Base-by-base conservation (phyloP, 2,329 filamentous ascomycete species). In the Aureobasidium subglaciale region DNA sequence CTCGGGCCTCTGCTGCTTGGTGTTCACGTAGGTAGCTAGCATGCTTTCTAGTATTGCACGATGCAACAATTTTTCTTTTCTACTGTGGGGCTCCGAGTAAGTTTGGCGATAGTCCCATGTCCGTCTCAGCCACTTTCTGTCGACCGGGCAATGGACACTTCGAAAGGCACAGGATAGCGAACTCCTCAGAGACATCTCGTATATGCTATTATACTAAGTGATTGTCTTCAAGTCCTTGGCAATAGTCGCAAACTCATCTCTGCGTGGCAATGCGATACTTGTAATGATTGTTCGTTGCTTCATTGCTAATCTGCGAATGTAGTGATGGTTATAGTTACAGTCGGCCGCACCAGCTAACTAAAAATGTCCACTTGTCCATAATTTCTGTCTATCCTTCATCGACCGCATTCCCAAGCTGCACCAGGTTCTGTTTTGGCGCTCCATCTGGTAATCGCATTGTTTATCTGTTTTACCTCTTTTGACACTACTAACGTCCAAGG, bases 241-340 rank as follows among this genome's bases (percentile, higher is more conserved):
- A n/a, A n/a, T n/a, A n/a, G n/a, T n/a, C n/a, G n/a, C n/a, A n/a
- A n/a, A n/a, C n/a, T n/a, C n/a, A n/a, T n/a, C n/a, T n/a, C n/a
- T n/a, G n/a, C n/a, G n/a, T n/a, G n/a, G n/a, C n/a, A n/a, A n/a
- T n/a, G n/a, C n/a, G n/a, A 10, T 38, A 38, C 35, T 15, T 27
- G 24, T 24, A 25, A 25, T 24, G 20, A 18, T 25, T 20, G 27
- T 29, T 50, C 46, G 34, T 50, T 37, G 46, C 46, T 38, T 50
- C 46, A 50, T 50, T 50, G 32, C 46, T 50, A n/a, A 50, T 50
- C 46, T 50, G 29, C 46, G 43, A 48, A 48, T 35, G 24, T 34
- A 35, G 43, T 48, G 7, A 43, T 43, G 24, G 25, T 32, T 46
- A 37, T 50, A 27, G 22, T 40, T 50, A 50, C 32, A 50, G 11